Conservation (phyloP, 352 stramenopile genomes). For the Blastocystis sp. region DNA sequence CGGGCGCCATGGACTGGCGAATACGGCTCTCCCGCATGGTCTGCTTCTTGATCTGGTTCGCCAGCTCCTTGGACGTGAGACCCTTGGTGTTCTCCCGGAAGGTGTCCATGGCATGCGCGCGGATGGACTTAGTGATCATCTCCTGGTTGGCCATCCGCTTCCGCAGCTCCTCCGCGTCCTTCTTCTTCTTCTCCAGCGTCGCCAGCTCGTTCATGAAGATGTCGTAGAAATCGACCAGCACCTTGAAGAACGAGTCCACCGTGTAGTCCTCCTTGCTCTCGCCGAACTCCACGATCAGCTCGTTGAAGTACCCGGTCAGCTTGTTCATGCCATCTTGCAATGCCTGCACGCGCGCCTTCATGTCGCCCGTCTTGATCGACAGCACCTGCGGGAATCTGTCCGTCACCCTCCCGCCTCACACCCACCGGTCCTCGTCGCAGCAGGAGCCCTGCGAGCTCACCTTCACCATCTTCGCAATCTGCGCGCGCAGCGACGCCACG, state of each 20-base stretch:
- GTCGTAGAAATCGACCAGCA: slow-evolving; percentile 40
- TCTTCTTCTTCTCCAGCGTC: slow-evolving; percentile 57
- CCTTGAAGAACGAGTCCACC: slow-evolving; percentile 31
- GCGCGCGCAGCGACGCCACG: background rate
- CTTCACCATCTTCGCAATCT: slow-evolving; percentile 47
- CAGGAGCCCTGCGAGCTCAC: slow-evolving; percentile 10
- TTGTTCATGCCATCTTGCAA: background rate
- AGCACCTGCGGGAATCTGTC: slow-evolving; percentile 55
- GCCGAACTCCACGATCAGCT: slow-evolving; percentile 15
- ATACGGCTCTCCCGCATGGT: background rate
- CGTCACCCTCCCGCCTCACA: background rate
- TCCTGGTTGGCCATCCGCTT: slow-evolving; percentile 21
- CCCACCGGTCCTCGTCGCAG: slow-evolving; percentile 48
- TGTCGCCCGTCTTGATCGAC: background rate
- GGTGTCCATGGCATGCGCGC: slow-evolving; percentile 37
- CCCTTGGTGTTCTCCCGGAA: slow-evolving; percentile 47
- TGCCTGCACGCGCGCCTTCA: background rate
- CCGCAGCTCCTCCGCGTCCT: slow-evolving; percentile 30
- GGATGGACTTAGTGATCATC: background rate
- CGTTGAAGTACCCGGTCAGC: slow-evolving; percentile 20
- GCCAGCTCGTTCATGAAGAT: slow-evolving; percentile 10
- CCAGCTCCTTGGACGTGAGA: background rate
- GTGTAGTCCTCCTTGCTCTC: slow-evolving; percentile 48
- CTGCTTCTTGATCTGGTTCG: background rate
- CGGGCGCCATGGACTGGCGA: background rate